These are phyloP conservation scores for Entomortierella chlamydospora DNA, from an alignment of 192 early-diverging fungal species.

Conservation along the genomic window DNA sequence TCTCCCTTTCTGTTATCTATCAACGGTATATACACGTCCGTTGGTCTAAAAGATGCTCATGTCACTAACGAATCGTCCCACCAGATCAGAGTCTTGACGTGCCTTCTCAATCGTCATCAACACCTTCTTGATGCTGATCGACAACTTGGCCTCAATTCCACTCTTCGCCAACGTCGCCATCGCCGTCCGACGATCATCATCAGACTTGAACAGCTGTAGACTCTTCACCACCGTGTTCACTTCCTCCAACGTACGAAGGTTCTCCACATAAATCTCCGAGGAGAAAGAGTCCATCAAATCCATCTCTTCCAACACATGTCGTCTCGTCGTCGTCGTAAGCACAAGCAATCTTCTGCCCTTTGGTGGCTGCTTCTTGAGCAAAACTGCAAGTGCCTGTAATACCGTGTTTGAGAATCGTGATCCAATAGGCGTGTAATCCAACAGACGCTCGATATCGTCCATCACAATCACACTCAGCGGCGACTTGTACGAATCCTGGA, in stretches of 20 bases:
- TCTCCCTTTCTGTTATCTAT: too few species aligned
- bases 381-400: slow-evolving; percentile 91
- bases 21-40: too few species aligned
- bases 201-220: slow-evolving; percentile 73
- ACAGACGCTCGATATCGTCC: slow-evolving; percentile 92
- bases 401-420: slow-evolving; percentile 94
- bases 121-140: slow-evolving; percentile 92
- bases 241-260: slow-evolving; percentile 74
- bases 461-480: slow-evolving; percentile 94
- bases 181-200: slow-evolving; percentile 69
- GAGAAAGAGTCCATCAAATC: slow-evolving; percentile 89
- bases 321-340: slow-evolving; percentile 88
- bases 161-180: slow-evolving; percentile 64
- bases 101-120: slow-evolving; percentile 94
- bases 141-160: slow-evolving; percentile 68
- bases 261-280: slow-evolving; percentile 83
- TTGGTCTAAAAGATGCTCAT: slow-evolving; percentile 50
- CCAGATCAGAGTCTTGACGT: slow-evolving; percentile 83
- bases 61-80: slow-evolving; percentile 79
- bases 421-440: slow-evolving; percentile 95
- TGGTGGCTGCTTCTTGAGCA: slow-evolving; percentile 93
- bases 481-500: slow-evolving; percentile 97
- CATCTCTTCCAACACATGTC: slow-evolving; percentile 86
- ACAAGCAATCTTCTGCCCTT: slow-evolving; percentile 89
- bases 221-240: slow-evolving; percentile 79